Base-by-base conservation (phyloP, 2,329 filamentous ascomycete genomes). In the Pseudogymnoascus sp. region DNA sequence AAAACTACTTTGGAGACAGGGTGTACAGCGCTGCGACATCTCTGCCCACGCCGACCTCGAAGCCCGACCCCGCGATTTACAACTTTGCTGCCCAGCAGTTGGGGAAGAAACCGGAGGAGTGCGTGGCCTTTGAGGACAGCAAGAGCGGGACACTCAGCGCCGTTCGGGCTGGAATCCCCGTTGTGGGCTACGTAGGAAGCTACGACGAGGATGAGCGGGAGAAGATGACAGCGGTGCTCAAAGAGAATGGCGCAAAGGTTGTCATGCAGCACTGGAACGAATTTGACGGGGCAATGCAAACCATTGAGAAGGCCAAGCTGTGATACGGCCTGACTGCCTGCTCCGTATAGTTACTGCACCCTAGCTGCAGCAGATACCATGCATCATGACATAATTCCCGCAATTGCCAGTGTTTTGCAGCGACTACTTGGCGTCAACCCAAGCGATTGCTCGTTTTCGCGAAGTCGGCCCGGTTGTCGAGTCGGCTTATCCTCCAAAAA, bases 51-150 rank as follows among this genome's bases (percentile, higher is more conserved):
- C 92, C 92, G n/a, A 92, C 90, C 61, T 89, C 86, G 75, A 96
- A 96, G 83, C 92, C 92, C 14, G 89, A 96, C 75, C 92, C 92
- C 16, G 89, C 90, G 67, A 88, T 96, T 76, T 96, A 96, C 78
- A 76, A 91, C 65, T 82, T 87, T 73, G 89, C 92, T 20, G 83
- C 92, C 72, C 77, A 91, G 75, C 77, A 84, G 71, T 81, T 95
- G 59, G 87, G 87, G 64, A 88, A 88, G 76, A 83, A 81, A 69
- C 78, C 90, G 1, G 78, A 78, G 54, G 87, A 95, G 79, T 86
- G 83, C 66, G 81, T 96, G 33, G 89, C 92, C 22, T 84, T 96
- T 63, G 92, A 96, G 80, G 92, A 96, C 79, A 90, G 86, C 80
- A 90, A 89, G 82, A 91, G 87, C 68, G 92, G 92, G 64, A 89